Evolutionary conservation across 345 rosid genomes (phyloP).

Genomic region (Euphorbia peplus): DNA sequence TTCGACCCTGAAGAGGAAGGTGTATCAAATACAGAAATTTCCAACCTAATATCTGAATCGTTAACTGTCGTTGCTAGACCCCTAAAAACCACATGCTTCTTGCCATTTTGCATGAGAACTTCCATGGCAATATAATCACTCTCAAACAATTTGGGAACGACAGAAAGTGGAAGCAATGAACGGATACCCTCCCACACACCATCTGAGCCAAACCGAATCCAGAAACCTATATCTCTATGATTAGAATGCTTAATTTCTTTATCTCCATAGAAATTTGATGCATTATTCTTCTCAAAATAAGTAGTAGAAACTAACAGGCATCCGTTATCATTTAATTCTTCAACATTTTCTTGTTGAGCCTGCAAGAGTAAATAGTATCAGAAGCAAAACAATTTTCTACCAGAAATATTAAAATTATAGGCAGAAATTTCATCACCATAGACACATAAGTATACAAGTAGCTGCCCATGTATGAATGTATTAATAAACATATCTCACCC

Average conservation of each 20-base stretch:
- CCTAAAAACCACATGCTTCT: slow-evolving; percentile 89
- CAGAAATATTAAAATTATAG: slow-evolving; percentile 5
- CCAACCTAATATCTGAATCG: slow-evolving; percentile 81
- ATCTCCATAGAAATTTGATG: slow-evolving; percentile 51
- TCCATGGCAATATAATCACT: slow-evolving; percentile 79
- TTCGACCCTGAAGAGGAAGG: slow-evolving; percentile 41
- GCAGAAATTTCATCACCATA: not conserved
- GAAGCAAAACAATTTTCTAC: not conserved
- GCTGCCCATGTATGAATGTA: not conserved
- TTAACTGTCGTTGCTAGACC: slow-evolving; percentile 76
- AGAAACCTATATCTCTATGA: slow-evolving; percentile 78
- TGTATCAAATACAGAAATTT: slow-evolving; percentile 50
- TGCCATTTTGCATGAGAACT: slow-evolving; percentile 81
- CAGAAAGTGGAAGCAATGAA: slow-evolving; percentile 77
- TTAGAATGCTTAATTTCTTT: slow-evolving; percentile 37
- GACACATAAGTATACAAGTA: not conserved
- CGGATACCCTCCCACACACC: slow-evolving; percentile 81
- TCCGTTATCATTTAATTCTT: slow-evolving; percentile 55
- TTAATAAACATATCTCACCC: slow-evolving; percentile 45
- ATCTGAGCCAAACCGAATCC: slow-evolving; percentile 64
- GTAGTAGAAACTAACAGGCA: slow-evolving; percentile 65
- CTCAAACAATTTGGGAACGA: slow-evolving; percentile 63
- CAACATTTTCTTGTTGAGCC: slow-evolving; percentile 46
- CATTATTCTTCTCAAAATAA: slow-evolving; percentile 65
- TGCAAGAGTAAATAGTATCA: slow-evolving; percentile 17